Conservation (phyloP, 805 yeast genomes). For the Osmozyma mogii region DNA sequence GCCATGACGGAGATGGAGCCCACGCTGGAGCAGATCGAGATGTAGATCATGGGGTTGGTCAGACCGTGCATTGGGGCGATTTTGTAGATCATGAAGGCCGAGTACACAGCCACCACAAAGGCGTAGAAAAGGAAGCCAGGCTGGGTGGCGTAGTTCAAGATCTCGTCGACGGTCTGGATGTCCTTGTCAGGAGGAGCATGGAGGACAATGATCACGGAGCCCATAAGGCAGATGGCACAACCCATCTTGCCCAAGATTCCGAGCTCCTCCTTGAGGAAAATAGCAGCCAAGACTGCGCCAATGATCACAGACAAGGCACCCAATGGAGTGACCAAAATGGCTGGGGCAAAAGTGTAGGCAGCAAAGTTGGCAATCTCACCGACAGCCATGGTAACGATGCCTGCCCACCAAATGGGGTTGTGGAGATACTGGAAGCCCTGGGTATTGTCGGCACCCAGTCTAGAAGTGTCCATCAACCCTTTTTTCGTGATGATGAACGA, state of each 20-base stretch:
- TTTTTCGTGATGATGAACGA: slow-evolving; percentile 85
- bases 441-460: slow-evolving; percentile 38
- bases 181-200: slow-evolving; percentile 96
- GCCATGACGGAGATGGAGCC: slow-evolving; percentile 90
- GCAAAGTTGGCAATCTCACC: slow-evolving; percentile 93
- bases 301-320: slow-evolving; percentile 88
- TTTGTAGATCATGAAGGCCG: slow-evolving; percentile 72
- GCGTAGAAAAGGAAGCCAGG: slow-evolving; percentile 72
- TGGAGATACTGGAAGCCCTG: slow-evolving; percentile 72
- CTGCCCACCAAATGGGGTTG: slow-evolving; percentile 93
- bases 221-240: slow-evolving; percentile 83
- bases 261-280: slow-evolving; percentile 77
- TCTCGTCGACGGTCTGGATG: slow-evolving; percentile 81
- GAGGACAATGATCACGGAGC: slow-evolving; percentile 78
- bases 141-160: slow-evolving; percentile 66
- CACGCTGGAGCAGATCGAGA: slow-evolving; percentile 82
- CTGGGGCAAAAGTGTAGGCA: slow-evolving; percentile 93
- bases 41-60: slow-evolving; percentile 79
- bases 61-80: slow-evolving; percentile 77
- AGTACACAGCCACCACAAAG: slow-evolving; percentile 53
- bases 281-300: slow-evolving; percentile 84
- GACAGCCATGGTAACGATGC: slow-evolving; percentile 81
- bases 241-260: slow-evolving; percentile 89
- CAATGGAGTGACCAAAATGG: slow-evolving; percentile 82
- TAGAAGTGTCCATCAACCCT: slow-evolving; percentile 67